Conservation (phyloP, 2,329 filamentous ascomycete species). For the Blastomyces silverae region DNA sequence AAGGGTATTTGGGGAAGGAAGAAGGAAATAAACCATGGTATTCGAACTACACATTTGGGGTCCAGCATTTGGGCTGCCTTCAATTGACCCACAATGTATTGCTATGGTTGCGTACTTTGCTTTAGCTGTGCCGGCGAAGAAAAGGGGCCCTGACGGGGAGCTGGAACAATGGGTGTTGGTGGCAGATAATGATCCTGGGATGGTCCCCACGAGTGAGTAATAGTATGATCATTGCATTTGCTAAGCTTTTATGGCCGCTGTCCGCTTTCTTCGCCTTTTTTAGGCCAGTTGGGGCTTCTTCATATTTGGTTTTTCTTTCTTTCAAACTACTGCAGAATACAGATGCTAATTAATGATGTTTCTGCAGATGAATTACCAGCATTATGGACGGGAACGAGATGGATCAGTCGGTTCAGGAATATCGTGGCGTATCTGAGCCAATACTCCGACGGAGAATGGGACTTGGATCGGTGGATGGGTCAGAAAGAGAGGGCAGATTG, state of each 20-base stretch:
- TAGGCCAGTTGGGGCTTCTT: background rate
- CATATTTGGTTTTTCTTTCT: background rate
- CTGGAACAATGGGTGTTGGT: conserved; percentile 61
- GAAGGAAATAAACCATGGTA: conserved; percentile 41
- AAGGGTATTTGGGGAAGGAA: background rate
- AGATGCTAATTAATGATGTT: background rate
- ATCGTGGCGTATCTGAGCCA: conserved; percentile 48
- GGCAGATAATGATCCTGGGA: conserved; percentile 63
- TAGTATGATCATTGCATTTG: conserved; percentile 15
- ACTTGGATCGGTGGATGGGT: conserved; percentile 42
- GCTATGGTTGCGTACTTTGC: conserved; percentile 72
- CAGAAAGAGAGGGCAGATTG: conserved; percentile 44
- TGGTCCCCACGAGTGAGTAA: conserved; percentile 62
- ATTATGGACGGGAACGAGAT: conserved; percentile 49
- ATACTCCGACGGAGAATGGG: conserved; percentile 44
- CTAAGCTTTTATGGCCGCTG: conserved; percentile 2
- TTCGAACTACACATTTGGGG: conserved; percentile 85
- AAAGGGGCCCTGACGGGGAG: background rate
- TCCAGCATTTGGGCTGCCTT: conserved; percentile 78
- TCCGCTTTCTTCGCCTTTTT: background rate
- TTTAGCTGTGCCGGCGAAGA: conserved; percentile 47
- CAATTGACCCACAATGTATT: conserved; percentile 85
- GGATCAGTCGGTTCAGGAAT: conserved; percentile 49
- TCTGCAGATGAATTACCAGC: conserved; percentile 50
- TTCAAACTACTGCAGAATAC: background rate